Percentiles rank a stretch among this genome's conserved stretches.
phyloP scores from a whole-genome alignment of 2,329 filamentous ascomycete genomes.

The Nemania sp. region DNA sequence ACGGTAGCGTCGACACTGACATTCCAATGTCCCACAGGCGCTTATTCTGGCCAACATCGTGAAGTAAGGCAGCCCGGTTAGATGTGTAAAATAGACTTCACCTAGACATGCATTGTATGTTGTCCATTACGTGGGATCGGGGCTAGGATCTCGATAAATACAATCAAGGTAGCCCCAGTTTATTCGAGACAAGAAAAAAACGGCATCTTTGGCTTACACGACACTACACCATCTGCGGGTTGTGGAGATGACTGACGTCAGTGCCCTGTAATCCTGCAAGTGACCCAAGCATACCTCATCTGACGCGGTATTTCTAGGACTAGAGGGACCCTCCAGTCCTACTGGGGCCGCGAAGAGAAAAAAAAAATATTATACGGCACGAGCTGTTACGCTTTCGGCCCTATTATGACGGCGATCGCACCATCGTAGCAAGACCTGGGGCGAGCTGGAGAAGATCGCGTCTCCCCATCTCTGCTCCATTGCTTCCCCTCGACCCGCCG shows the following conservation, averaged over 20 bases:
- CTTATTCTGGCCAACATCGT: background rate
- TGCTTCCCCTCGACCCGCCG: background rate
- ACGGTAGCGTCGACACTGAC: background rate
- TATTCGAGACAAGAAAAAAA: background rate
- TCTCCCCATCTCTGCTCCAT: background rate
- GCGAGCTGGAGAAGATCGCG: background rate
- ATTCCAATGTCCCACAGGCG: background rate
- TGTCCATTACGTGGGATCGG: background rate
- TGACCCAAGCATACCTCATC: background rate
- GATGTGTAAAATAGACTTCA: background rate
- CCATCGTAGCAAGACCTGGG: conserved; percentile 3
- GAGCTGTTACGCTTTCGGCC: conserved; percentile 17
- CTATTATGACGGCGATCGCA: conserved; percentile 19
- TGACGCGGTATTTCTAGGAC: background rate
- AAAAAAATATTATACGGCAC: background rate
- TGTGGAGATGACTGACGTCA: conserved; percentile 2
- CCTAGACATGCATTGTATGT: background rate
- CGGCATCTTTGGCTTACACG: background rate
- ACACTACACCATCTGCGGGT: no score
- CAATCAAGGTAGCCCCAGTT: background rate
- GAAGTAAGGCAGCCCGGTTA: background rate
- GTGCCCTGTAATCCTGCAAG: background rate
- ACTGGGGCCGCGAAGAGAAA: background rate
- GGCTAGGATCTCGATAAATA: background rate
- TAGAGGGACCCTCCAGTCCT: background rate